A percentile compares a stretch with the other conserved stretches of the same genome.
phyloP scores from a whole-genome alignment of 2,329 filamentous ascomycete species.

The Phialophora macrospora region DNA sequence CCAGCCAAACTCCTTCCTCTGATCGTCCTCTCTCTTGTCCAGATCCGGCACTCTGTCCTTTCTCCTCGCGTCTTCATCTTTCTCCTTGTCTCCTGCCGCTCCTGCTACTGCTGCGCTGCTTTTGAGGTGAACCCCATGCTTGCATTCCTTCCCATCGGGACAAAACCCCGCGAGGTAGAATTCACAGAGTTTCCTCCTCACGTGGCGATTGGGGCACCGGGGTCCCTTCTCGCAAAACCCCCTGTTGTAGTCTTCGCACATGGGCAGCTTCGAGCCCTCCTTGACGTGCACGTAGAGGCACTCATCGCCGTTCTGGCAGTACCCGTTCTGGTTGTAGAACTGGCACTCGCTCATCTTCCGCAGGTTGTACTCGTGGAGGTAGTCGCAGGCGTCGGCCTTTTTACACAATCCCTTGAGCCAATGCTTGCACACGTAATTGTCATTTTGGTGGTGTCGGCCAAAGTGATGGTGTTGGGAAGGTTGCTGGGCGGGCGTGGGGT shows the following conservation, averaged over 20 bases:
- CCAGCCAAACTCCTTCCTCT: conserved; percentile 36
- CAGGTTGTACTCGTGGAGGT: conserved; percentile 97
- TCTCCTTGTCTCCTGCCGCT: conserved; percentile 19
- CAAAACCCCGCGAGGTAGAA: conserved; percentile 96
- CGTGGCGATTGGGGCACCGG: conserved; percentile 84
- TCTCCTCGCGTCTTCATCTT: conserved; percentile 32
- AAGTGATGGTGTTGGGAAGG: conserved; percentile 43
- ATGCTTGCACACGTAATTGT: conserved; percentile 90
- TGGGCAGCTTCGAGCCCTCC: conserved; percentile 75
- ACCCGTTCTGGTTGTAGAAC: conserved; percentile 90
- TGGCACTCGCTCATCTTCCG: conserved; percentile 98
- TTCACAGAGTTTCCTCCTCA: conserved; percentile 76
- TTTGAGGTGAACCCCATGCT: conserved; percentile 71
- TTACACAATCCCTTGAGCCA: conserved; percentile 97
- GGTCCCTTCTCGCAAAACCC: conserved; percentile 94
- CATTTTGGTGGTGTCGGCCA: conserved; percentile 36
- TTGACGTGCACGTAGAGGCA: conserved; percentile 92
- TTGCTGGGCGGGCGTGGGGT: conserved; percentile 59
- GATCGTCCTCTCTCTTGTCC: conserved; percentile 37
- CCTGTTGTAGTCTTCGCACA: conserved; percentile 89
- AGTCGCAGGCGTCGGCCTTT: conserved; percentile 95
- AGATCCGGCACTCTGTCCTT: conserved; percentile 32
- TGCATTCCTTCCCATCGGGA: conserved; percentile 77
- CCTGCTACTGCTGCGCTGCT: conserved; percentile 4
- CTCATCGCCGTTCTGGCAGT: conserved; percentile 96